Conservation (phyloP, 352 stramenopile species). For the Phytopythium litorale region DNA sequence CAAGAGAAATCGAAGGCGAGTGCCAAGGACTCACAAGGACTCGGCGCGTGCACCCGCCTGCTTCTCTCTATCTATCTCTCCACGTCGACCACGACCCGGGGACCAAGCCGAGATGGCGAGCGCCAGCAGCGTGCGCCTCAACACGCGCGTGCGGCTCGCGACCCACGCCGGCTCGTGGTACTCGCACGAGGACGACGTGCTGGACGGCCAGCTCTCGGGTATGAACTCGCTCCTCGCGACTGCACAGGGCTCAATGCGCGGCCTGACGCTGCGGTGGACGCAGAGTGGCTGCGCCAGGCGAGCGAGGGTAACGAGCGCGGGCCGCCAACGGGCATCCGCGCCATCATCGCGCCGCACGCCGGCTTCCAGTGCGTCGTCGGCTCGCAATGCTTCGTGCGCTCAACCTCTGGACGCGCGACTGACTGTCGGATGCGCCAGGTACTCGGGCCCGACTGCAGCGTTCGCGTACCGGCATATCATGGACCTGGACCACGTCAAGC, state of each 20-base stretch:
- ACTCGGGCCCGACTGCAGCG: conserved; percentile 93
- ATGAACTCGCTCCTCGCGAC: background rate
- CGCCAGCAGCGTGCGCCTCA: conserved; percentile 2
- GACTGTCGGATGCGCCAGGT: conserved; percentile 37
- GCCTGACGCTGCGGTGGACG: background rate
- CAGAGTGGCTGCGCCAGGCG: conserved; percentile 55
- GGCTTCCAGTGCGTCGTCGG: conserved; percentile 54
- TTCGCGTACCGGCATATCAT: conserved; percentile 91
- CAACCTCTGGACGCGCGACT: background rate
- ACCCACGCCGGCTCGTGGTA: conserved; percentile 86
- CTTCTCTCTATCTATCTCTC: too few relatives aligned
- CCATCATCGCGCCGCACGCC: conserved; percentile 86
- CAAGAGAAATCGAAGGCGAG: too few relatives aligned
- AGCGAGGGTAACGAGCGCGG: conserved; percentile 31
- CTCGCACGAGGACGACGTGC: conserved; percentile 53
- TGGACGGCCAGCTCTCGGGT: conserved; percentile 60
- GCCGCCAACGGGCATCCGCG: conserved; percentile 42
- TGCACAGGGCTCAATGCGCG: background rate
- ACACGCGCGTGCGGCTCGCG: conserved; percentile 52
- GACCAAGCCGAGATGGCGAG: background rate
- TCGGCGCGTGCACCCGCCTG: too few relatives aligned
- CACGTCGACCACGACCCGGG: too few relatives aligned
- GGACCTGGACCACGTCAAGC: conserved; percentile 61
- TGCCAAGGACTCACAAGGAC: too few relatives aligned
- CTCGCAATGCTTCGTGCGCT: background rate